Evolutionary conservation across 2,329 filamentous ascomycete genomes (phyloP).

Genomic region (Aspergillus brunneoviolaceus): DNA sequence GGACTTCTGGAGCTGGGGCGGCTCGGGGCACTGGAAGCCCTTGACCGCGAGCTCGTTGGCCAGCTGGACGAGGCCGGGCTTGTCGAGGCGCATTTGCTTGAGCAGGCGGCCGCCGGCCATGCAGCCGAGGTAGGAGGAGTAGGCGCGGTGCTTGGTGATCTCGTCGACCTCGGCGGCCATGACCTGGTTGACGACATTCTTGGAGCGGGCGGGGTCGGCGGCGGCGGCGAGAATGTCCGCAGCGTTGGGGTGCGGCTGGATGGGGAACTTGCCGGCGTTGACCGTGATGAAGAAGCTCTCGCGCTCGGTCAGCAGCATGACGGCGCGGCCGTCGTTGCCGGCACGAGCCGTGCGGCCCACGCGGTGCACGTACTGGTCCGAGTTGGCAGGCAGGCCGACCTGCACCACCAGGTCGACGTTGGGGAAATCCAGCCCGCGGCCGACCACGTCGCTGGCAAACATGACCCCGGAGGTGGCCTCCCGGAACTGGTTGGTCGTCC

Average conservation of each 20-base stretch:
- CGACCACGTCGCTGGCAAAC: constrained; percentile 51
- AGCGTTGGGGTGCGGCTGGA: constrained; percentile 48
- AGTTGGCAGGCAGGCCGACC: constrained; percentile 51
- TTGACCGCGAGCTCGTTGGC: constrained; percentile 40
- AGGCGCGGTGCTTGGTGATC: constrained; percentile 36
- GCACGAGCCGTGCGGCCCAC: constrained; percentile 66
- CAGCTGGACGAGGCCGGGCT: constrained; percentile 34
- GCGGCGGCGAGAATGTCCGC: constrained; percentile 41
- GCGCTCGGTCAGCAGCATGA: constrained; percentile 53
- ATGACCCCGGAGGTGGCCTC: constrained; percentile 47
- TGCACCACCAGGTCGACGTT: constrained; percentile 52
- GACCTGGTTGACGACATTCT: constrained; percentile 11
- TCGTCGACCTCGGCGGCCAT: constrained; percentile 32
- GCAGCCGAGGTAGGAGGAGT: constrained; percentile 39
- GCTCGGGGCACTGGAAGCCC: constrained; percentile 39
- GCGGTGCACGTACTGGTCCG: constrained; percentile 51
- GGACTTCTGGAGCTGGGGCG: constrained; percentile 39
- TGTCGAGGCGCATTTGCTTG: constrained; percentile 31
- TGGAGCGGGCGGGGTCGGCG: constrained; percentile 29
- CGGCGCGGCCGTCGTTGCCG: constrained; percentile 52
- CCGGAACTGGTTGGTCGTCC: constrained; percentile 46
- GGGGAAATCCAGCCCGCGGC: constrained; percentile 53
- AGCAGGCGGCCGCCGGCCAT: constrained; percentile 32
- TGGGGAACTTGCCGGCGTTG: constrained; percentile 50
- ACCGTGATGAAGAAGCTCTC: constrained; percentile 53